phyloP scores from a whole-genome alignment of 2,329 filamentous ascomycete species.

The Colletotrichum noveboracense region DNA sequence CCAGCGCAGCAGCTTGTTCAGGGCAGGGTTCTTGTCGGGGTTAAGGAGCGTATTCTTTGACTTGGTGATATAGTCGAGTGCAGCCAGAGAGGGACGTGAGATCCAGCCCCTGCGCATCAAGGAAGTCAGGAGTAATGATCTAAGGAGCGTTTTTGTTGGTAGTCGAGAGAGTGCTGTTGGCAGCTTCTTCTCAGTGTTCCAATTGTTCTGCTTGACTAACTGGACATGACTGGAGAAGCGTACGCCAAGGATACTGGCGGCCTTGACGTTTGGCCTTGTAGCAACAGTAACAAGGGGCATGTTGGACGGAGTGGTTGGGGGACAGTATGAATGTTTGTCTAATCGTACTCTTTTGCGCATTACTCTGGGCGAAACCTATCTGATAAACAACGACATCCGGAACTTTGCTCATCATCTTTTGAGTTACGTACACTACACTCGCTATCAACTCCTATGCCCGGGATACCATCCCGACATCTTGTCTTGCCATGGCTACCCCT shows the following conservation, averaged over 20 bases:
- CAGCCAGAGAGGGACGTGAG: neutral
- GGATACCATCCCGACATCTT: neutral
- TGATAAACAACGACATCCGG: neutral
- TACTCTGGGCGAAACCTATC: neutral
- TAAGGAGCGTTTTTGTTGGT: neutral
- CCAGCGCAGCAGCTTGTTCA: conserved; percentile 74
- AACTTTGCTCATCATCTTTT: neutral
- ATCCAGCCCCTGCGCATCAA: neutral
- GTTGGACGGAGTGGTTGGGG: neutral
- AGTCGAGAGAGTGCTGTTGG: neutral
- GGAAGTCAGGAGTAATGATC: neutral
- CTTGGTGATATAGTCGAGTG: conserved; percentile 2
- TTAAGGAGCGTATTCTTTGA: conserved; percentile 50
- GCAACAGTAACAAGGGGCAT: neutral
- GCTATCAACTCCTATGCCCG: neutral
- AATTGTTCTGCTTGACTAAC: neutral
- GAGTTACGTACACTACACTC: neutral
- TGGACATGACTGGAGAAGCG: neutral
- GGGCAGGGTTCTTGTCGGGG: conserved; percentile 76
- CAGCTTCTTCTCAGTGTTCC: neutral
- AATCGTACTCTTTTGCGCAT: neutral
- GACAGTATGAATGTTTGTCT: neutral
- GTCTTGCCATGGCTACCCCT: neutral
- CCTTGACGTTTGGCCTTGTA: neutral
- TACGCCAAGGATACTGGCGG: neutral